Percentiles rank a stretch among this genome's conserved stretches.
Conservation (phyloP, 2,329 filamentous ascomycete species). For the Penicillium capsulatum region DNA sequence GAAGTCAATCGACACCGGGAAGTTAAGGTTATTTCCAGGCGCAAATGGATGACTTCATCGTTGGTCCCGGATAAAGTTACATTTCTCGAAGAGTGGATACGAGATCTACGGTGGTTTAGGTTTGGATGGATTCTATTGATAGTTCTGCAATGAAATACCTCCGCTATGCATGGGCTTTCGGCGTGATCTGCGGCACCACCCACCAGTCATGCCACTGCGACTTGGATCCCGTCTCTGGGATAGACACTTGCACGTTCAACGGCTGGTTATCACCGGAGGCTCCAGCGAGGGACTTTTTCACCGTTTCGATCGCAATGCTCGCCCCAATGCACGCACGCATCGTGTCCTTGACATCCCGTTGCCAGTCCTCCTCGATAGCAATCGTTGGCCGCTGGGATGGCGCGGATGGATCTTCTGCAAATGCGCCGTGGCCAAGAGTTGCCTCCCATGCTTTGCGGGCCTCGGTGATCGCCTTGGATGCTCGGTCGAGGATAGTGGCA, state of each 20-base stretch:
- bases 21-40: too few relatives aligned
- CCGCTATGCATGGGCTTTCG: slow-evolving; percentile 13
- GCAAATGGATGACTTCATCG: too few relatives aligned
- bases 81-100: too few relatives aligned
- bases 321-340: slow-evolving; percentile 68
- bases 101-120: too few relatives aligned
- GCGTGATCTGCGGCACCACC: slow-evolving; percentile 41
- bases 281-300: slow-evolving; percentile 54
- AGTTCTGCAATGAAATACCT: too few relatives aligned
- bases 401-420: slow-evolving; percentile 19
- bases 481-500: slow-evolving; percentile 37
- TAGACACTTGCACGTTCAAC: slow-evolving; percentile 33
- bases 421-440: slow-evolving; percentile 38
- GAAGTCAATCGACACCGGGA: slow-evolving; percentile 1
- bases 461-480: slow-evolving; percentile 36
- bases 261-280: slow-evolving; percentile 2
- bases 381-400: slow-evolving; percentile 22
- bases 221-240: slow-evolving; percentile 39
- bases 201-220: slow-evolving; percentile 46
- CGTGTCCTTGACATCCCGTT: slow-evolving; percentile 54
- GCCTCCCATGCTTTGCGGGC: slow-evolving; percentile 44
- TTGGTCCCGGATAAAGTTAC: too few relatives aligned
- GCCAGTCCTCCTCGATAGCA: slow-evolving; percentile 60
- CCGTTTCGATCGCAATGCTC: slow-evolving; percentile 58
- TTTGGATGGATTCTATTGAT: too few relatives aligned